Percentiles rank a stretch among this genome's conserved stretches.
Evolutionary conservation across 2,329 filamentous ascomycete genomes (phyloP).

Genomic region (Trichophyton simii): DNA sequence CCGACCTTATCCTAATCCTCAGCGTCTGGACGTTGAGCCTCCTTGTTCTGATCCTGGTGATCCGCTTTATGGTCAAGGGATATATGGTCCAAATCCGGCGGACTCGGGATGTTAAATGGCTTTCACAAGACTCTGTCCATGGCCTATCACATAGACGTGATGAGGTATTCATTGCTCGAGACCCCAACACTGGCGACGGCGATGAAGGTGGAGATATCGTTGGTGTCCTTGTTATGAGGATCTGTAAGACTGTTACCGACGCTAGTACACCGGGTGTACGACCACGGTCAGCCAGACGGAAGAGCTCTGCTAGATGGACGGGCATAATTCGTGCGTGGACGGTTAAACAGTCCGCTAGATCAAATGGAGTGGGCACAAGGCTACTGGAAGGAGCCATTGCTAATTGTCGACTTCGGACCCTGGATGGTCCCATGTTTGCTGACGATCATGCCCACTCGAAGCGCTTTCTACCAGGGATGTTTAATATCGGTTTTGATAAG

Average conservation of each 20-base stretch:
- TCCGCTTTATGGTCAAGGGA: conserved; percentile 47
- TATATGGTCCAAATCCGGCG: conserved; percentile 54
- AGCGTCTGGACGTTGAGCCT: conserved; percentile 49
- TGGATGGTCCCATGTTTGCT: conserved; percentile 58
- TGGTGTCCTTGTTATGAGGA: conserved; percentile 51
- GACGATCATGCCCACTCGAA: conserved; percentile 63
- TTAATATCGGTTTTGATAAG: conserved; percentile 49
- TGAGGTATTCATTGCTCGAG: conserved; percentile 47
- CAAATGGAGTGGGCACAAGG: conserved; percentile 57
- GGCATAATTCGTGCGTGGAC: conserved; percentile 72
- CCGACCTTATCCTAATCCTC: conserved; percentile 44
- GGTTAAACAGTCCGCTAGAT: conserved; percentile 55
- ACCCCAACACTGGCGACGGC: neutral
- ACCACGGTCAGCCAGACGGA: conserved; percentile 11
- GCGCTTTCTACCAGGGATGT: conserved; percentile 49
- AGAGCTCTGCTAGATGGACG: conserved; percentile 13
- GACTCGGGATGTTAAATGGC: conserved; percentile 48
- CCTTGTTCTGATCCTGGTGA: conserved; percentile 50
- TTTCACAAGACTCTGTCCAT: conserved; percentile 31
- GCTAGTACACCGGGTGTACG: conserved; percentile 6
- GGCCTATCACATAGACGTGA: conserved; percentile 37
- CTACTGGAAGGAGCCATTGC: conserved; percentile 62
- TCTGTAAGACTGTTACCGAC: conserved; percentile 12
- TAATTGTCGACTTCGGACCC: conserved; percentile 54
- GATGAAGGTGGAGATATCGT: conserved; percentile 57